Conservation (phyloP, 352 stramenopile genomes). For the Pythium brachiatum region DNA sequence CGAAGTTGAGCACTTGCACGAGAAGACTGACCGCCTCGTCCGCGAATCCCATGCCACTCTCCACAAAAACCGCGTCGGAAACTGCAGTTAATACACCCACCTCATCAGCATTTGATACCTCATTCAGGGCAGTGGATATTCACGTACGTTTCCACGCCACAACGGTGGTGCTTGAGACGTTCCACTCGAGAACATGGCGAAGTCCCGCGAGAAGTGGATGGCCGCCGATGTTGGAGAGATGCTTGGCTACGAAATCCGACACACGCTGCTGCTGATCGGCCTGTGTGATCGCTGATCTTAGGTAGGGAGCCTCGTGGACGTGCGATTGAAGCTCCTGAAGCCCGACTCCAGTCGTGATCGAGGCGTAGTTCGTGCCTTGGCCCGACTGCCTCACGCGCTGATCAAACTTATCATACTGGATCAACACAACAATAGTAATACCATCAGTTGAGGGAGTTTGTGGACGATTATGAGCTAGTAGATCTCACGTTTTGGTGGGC, state of each 20-base stretch:
- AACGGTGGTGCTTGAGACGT: conserved; percentile 58
- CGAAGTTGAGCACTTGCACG: conserved; percentile 57
- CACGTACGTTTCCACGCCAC: conserved; percentile 66
- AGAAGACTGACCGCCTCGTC: conserved; percentile 50
- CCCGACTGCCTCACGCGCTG: conserved; percentile 22
- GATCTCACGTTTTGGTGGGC: conserved; percentile 38
- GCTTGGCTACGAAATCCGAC: conserved; percentile 46
- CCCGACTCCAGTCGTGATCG: conserved; percentile 27
- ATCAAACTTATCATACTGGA: conserved; percentile 61
- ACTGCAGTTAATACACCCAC: conserved; percentile 34
- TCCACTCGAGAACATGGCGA: conserved; percentile 51
- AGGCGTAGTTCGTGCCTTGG: conserved; percentile 59
- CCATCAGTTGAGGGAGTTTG: neutral
- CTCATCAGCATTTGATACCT: too few species aligned
- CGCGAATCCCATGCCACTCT: conserved; percentile 59
- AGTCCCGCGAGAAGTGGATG: conserved; percentile 74
- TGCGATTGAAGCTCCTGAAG: conserved; percentile 32
- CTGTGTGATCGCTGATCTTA: conserved; percentile 36
- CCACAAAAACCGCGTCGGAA: conserved; percentile 69
- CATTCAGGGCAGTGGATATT: neutral
- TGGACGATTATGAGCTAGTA: neutral
- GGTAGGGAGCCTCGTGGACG: conserved; percentile 41
- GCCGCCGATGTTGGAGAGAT: conserved; percentile 47
- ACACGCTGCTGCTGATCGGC: conserved; percentile 36
- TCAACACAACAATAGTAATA: neutral